phyloP scores from a whole-genome alignment of 805 yeast genomes.

The Candida sonorensis region DNA sequence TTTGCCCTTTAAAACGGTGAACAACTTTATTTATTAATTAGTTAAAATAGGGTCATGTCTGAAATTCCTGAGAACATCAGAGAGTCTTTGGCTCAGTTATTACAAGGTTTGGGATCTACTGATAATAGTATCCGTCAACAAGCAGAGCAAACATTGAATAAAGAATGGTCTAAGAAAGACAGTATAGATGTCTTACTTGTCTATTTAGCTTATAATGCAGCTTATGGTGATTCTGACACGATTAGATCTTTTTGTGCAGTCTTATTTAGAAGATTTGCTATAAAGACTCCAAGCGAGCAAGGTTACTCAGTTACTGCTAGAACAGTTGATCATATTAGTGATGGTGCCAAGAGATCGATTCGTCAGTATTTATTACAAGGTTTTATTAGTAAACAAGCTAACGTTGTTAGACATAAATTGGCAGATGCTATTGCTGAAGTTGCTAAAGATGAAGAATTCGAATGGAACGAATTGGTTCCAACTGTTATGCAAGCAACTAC shows the following conservation, averaged over 20 bases:
- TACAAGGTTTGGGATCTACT: constrained; percentile 68
- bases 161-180: constrained; percentile 66
- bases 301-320: constrained; percentile 62
- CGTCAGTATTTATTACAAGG: constrained; percentile 66
- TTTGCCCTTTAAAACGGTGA: too few relatives aligned
- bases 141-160: constrained; percentile 70
- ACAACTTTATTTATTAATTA: too few relatives aligned
- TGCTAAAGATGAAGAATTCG: constrained; percentile 57
- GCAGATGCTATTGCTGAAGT: constrained; percentile 94
- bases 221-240: constrained; percentile 52
- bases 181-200: constrained; percentile 65
- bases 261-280: constrained; percentile 78
- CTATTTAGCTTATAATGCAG: constrained; percentile 77
- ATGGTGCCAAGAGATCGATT: constrained; percentile 53
- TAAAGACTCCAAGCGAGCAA: constrained; percentile 65
- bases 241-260: constrained; percentile 75
- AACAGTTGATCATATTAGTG: constrained; percentile 64
- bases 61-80: constrained; percentile 57
- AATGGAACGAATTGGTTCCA: constrained; percentile 78
- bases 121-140: constrained; percentile 65
- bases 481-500: constrained; percentile 57
- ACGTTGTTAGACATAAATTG: constrained; percentile 79
- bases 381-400: constrained; percentile 60
- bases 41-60: constrained; percentile 22
- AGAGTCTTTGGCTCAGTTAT: constrained; percentile 44